A percentile compares a stretch with the other conserved stretches of the same genome.
Evolutionary conservation across 345 rosid genomes (phyloP).

Genomic region (Brassica incana): DNA sequence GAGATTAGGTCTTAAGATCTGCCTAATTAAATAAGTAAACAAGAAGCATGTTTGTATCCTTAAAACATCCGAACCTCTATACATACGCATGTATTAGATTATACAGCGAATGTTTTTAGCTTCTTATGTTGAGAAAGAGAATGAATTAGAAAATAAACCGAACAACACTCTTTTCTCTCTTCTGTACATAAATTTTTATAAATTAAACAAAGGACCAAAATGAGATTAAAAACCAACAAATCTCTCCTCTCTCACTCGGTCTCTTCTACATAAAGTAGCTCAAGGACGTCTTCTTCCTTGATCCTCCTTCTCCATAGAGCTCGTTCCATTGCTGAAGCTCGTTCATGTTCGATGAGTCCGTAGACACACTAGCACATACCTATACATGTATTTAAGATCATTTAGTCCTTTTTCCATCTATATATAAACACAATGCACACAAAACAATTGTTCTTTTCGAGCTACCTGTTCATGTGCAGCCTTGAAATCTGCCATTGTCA

Average conservation of each 20-base stretch:
- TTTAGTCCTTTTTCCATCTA: neutral
- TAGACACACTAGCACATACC: slow-evolving; percentile 98
- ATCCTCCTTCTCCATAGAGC: slow-evolving; percentile 96
- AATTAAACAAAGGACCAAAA: slow-evolving; percentile 31
- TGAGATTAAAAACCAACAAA: slow-evolving; percentile 26
- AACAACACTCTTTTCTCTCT: slow-evolving; percentile 29
- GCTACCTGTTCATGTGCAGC: slow-evolving; percentile 92
- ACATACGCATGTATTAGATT: slow-evolving; percentile 28
- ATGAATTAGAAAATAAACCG: slow-evolving; percentile 34
- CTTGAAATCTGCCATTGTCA: slow-evolving; percentile 82
- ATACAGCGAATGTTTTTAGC: slow-evolving; percentile 38
- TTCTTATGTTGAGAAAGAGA: slow-evolving; percentile 35
- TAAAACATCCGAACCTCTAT: slow-evolving; percentile 24
- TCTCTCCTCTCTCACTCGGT: slow-evolving; percentile 7
- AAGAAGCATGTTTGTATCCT: neutral
- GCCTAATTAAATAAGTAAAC: neutral
- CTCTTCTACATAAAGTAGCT: slow-evolving; percentile 94
- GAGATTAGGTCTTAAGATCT: neutral
- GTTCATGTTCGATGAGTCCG: slow-evolving; percentile 89
- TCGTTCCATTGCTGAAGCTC: slow-evolving; percentile 98
- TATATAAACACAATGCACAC: neutral
- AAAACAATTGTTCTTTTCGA: neutral
- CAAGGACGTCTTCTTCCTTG: slow-evolving; percentile 80
- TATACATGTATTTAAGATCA: slow-evolving; percentile 27
- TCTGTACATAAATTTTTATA: slow-evolving; percentile 33